Conservation (phyloP, 176 grass and related monocot species). For the Oryza nivara region DNA sequence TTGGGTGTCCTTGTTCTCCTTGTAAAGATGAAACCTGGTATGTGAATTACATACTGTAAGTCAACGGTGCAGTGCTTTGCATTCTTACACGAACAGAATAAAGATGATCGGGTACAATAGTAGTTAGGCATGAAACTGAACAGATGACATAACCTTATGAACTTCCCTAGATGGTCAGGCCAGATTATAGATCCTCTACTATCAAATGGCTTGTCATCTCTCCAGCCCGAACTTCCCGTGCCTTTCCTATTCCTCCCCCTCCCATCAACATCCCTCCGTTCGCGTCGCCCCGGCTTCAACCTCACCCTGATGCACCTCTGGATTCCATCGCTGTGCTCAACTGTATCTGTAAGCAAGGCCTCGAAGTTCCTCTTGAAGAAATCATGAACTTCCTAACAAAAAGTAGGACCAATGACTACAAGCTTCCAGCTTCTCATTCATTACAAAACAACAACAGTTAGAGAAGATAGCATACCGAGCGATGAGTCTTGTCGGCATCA, state of each 20-base stretch:
- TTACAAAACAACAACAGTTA: not conserved
- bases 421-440: not conserved
- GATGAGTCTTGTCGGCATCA: slow-evolving; percentile 78
- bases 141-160: slow-evolving; percentile 59
- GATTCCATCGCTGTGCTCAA: slow-evolving; percentile 69
- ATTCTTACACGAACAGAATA: not conserved
- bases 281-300: slow-evolving; percentile 40
- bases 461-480: slow-evolving; percentile 19
- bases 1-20: slow-evolving; percentile 95
- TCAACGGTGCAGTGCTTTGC: slow-evolving; percentile 7
- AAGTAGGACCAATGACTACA: slow-evolving; percentile 28
- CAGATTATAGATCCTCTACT: slow-evolving; percentile 82
- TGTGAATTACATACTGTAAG: not conserved
- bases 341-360: slow-evolving; percentile 78
- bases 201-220: slow-evolving; percentile 73
- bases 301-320: slow-evolving; percentile 86
- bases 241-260: slow-evolving; percentile 56
- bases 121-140: not conserved
- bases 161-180: slow-evolving; percentile 77
- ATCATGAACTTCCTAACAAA: slow-evolving; percentile 77
- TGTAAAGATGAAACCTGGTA: slow-evolving; percentile 88
- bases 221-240: slow-evolving; percentile 42
- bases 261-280: slow-evolving; percentile 32
- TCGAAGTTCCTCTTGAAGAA: slow-evolving; percentile 97
- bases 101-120: not conserved